Evolutionary conservation across 2,329 filamentous ascomycete species (phyloP).

Genomic region (Cladosporium sp.): DNA sequence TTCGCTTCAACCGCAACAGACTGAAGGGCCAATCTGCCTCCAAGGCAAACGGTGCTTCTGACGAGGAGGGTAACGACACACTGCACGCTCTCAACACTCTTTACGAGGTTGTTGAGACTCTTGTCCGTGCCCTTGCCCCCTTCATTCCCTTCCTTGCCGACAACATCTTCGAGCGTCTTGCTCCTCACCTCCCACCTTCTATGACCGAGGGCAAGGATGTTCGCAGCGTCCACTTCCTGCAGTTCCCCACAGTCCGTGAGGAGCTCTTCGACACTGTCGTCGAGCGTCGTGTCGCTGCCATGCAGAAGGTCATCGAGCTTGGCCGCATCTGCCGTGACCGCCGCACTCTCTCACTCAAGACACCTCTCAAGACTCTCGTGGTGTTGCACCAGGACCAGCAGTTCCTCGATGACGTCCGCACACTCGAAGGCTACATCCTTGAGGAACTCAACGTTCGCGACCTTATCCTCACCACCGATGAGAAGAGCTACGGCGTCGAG

Average conservation of each 20-base stretch:
- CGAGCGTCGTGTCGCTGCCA: slow-evolving; percentile 81
- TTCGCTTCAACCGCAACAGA: slow-evolving; percentile 87
- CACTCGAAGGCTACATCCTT: slow-evolving; percentile 81
- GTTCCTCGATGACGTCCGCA: slow-evolving; percentile 84
- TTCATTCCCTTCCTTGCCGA: slow-evolving; percentile 97
- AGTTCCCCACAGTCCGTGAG: slow-evolving; percentile 83
- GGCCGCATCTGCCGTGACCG: slow-evolving; percentile 84
- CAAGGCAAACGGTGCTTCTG: slow-evolving; percentile 28
- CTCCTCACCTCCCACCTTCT: slow-evolving; percentile 76
- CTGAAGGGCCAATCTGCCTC: slow-evolving; percentile 66
- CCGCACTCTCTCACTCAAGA: slow-evolving; percentile 82
- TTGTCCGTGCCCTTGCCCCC: slow-evolving; percentile 84
- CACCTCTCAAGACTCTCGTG: slow-evolving; percentile 83
- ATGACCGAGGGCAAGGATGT: slow-evolving; percentile 67
- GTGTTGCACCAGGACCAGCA: slow-evolving; percentile 82
- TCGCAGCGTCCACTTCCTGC: slow-evolving; percentile 87
- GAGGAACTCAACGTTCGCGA: slow-evolving; percentile 92
- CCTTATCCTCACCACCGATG: slow-evolving; percentile 79
- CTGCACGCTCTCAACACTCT: slow-evolving; percentile 89
- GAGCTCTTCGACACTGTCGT: slow-evolving; percentile 86
- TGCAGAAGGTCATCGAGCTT: slow-evolving; percentile 95
- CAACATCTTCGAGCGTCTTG: slow-evolving; percentile 83
- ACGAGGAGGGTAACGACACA: slow-evolving; percentile 81
- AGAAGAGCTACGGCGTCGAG: slow-evolving; percentile 87
- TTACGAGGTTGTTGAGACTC: slow-evolving; percentile 88